Base-by-base conservation (phyloP, 2,329 filamentous ascomycete species). In the Penicillium rolfsii region DNA sequence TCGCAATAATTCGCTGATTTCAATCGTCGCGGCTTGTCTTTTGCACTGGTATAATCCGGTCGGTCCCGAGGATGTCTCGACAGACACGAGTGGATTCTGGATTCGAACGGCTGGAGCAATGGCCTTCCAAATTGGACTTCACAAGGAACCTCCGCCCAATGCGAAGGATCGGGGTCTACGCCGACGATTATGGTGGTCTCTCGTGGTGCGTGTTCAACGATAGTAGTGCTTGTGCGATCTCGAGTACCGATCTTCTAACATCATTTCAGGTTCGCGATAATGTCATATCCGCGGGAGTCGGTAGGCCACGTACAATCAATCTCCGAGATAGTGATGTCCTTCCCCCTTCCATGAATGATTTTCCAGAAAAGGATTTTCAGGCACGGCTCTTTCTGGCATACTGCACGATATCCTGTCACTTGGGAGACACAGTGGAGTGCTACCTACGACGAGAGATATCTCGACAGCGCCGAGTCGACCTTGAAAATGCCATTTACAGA, bases 21-120 rank as follows among this genome's bases (percentile, higher is more conserved):
- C 72, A 1, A 76, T 78, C 45, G 74, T 76, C 12, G 74, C 76
- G 9, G 72, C 76, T 7, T 74, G 75, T 45, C 63, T 80, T 0
- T 57, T 80, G 36, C 77, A 79, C 61, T 80, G 77, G 78, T 80
- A 77, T 67, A 80, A 79, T 50, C 78, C 77, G 0, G 75, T 78
- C 61, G 77, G 77, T 0, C 77, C 77, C 0, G 77, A 79, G 55
- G 70, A 73, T 48, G 70, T 78, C 5, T 77, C 75, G 0, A 71
- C 77, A 0, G 76, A 80, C 53, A 79, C 77, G 0, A 79, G 77
- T 58, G 73, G 74, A 5, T 80, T 79, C 52, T 80, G 77, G 77
- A 70, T 79, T 33, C 71, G 76, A 11, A 75, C 77, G 1, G 76
- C 76, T n/a, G 73, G 74, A 6, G 75, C 76, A 1, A 70, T 80